Evolutionary conservation across 345 rosid genomes (phyloP).

Genomic region (Leavenworthia alabamica): DNA sequence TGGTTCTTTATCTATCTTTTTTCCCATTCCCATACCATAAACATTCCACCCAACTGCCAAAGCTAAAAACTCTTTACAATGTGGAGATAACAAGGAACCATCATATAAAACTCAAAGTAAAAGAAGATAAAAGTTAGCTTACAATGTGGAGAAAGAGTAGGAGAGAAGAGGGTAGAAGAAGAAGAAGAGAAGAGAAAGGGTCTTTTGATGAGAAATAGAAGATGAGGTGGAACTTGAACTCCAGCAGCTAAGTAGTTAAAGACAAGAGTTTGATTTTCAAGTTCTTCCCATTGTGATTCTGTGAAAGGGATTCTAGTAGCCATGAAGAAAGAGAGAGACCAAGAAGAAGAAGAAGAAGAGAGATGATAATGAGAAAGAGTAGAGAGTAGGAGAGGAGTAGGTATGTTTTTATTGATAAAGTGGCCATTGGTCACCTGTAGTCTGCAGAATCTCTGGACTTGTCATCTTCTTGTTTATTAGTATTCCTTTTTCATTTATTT

Average conservation of each 20-base stretch:
- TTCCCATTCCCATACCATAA: constrained; percentile 73
- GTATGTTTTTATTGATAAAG: constrained; percentile 32
- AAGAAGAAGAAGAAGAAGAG: background rate
- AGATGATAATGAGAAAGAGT: constrained; percentile 1
- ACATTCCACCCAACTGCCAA: constrained; percentile 80
- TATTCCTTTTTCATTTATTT: too few relatives aligned
- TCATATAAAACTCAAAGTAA: background rate
- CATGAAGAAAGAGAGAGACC: constrained; percentile 6
- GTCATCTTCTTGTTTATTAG: constrained; percentile 32
- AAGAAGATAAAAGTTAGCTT: constrained; percentile 5
- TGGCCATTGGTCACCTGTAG: constrained; percentile 27
- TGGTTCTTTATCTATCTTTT: constrained; percentile 85
- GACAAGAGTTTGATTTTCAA: constrained; percentile 79
- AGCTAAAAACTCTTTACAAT: too few relatives aligned
- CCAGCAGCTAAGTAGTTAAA: constrained; percentile 75
- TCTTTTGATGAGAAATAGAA: constrained; percentile 64
- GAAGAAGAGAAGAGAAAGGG: constrained; percentile 43
- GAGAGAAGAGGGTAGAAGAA: constrained; percentile 43
- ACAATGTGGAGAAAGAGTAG: constrained; percentile 52
- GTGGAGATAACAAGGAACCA: background rate
- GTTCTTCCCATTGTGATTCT: constrained; percentile 83
- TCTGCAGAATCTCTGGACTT: constrained; percentile 34
- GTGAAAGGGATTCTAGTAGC: constrained; percentile 64
- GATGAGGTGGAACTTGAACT: constrained; percentile 73
- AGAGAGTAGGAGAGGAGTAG: constrained; percentile 26